phyloP scores from a whole-genome alignment of 345 rosid species.

The Populus tremula region DNA sequence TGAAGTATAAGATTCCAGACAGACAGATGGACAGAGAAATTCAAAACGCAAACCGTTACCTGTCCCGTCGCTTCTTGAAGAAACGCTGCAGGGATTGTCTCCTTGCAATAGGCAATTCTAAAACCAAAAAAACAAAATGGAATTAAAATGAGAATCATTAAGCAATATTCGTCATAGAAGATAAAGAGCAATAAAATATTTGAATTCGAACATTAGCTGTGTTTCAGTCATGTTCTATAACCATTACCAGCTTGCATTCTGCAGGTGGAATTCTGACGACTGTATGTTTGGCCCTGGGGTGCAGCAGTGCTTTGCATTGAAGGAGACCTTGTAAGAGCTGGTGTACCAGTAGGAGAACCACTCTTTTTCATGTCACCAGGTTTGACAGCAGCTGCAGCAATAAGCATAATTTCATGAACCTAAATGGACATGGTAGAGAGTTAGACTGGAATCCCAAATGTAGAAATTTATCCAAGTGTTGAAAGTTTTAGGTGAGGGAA shows the following conservation, averaged over 20 bases:
- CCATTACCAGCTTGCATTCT: slow-evolving; percentile 73
- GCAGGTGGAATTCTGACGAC: slow-evolving; percentile 54
- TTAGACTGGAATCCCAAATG: neutral
- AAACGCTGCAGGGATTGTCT: slow-evolving; percentile 87
- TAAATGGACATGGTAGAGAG: slow-evolving; percentile 19
- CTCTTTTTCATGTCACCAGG: slow-evolving; percentile 46
- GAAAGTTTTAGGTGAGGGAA: neutral
- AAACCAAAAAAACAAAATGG: slow-evolving; percentile 5
- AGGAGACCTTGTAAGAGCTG: slow-evolving; percentile 73
- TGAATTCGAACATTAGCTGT: slow-evolving; percentile 4
- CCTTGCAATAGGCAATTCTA: slow-evolving; percentile 85
- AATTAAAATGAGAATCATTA: slow-evolving; percentile 8
- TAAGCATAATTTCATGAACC: slow-evolving; percentile 68
- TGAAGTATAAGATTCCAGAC: neutral
- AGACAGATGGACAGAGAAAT: neutral
- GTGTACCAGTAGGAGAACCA: slow-evolving; percentile 39
- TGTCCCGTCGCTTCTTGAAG: slow-evolving; percentile 87
- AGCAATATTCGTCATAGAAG: neutral
- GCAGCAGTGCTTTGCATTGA: slow-evolving; percentile 77
- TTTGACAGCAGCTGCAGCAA: slow-evolving; percentile 50
- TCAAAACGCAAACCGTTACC: slow-evolving; percentile 38
- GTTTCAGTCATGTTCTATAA: slow-evolving; percentile 5
- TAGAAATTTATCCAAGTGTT: neutral
- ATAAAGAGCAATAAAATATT: neutral
- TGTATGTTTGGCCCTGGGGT: slow-evolving; percentile 42